Conservation (phyloP, 192 early-diverging fungal genomes). For the Phlyctochytrium arcticum region DNA sequence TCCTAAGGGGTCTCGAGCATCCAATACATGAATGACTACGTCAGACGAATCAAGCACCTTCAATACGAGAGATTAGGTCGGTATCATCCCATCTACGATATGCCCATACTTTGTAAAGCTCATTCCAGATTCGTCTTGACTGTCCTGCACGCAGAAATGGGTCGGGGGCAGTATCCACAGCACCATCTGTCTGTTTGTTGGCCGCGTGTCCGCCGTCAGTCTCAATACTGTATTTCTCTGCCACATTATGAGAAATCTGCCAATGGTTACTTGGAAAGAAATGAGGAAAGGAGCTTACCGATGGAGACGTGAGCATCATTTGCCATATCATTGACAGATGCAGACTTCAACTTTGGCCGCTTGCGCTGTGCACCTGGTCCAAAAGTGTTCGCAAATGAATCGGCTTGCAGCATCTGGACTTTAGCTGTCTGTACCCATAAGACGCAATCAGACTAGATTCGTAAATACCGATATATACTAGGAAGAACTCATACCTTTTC, state of each 20-base stretch:
- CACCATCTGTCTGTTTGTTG: slow-evolving; percentile 52
- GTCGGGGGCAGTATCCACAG: slow-evolving; percentile 70
- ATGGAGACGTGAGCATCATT: slow-evolving; percentile 58
- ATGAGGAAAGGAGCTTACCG: too few relatives aligned
- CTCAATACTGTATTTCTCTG: too few relatives aligned
- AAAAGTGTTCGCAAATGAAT: slow-evolving; percentile 88
- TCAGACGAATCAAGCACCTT: slow-evolving; percentile 93
- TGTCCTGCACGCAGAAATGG: slow-evolving; percentile 91
- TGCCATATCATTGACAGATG: slow-evolving; percentile 77
- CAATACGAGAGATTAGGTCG: too few relatives aligned
- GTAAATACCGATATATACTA: not conserved
- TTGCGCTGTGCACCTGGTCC: slow-evolving; percentile 94
- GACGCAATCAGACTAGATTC: too few relatives aligned
- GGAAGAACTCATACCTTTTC: slow-evolving; percentile 57
- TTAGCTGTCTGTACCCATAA: slow-evolving; percentile 37
- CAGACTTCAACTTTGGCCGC: slow-evolving; percentile 76
- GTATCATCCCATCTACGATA: too few relatives aligned
- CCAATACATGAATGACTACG: slow-evolving; percentile 89
- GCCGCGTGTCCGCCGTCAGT: slow-evolving; percentile 73
- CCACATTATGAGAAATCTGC: too few relatives aligned
- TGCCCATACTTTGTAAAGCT: slow-evolving; percentile 82
- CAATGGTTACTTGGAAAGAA: too few relatives aligned
- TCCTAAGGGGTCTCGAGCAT: slow-evolving; percentile 96
- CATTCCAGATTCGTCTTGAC: slow-evolving; percentile 97
- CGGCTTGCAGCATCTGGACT: slow-evolving; percentile 95